phyloP scores from a whole-genome alignment of 2,329 filamentous ascomycete species.

The Diplodia corticola region DNA sequence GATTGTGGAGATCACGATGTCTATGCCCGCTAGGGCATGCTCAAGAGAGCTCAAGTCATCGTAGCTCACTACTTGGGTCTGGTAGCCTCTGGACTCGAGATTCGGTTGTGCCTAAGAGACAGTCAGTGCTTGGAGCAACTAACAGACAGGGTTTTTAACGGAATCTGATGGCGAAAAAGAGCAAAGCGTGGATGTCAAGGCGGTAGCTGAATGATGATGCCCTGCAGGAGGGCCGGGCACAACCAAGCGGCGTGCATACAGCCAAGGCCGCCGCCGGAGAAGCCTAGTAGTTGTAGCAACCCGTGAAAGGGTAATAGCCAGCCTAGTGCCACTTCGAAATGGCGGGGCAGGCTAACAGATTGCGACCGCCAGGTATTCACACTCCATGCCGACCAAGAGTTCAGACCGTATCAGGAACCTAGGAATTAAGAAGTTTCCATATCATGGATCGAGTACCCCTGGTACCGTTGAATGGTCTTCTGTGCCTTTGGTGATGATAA shows the following conservation, averaged over 20 bases:
- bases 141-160: background rate
- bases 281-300: background rate
- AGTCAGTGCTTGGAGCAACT: slow-evolving; percentile 25
- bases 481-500: background rate
- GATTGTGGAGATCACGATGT: slow-evolving; percentile 75
- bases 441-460: background rate
- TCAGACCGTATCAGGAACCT: background rate
- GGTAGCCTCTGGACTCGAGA: slow-evolving; percentile 59
- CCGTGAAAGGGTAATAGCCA: background rate
- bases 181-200: background rate
- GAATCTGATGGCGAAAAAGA: background rate
- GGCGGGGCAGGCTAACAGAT: background rate
- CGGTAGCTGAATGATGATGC: background rate
- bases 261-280: background rate
- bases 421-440: background rate
- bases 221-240: background rate
- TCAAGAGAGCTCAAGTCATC: slow-evolving; percentile 57
- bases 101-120: slow-evolving; percentile 53
- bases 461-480: background rate
- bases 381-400: background rate
- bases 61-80: slow-evolving; percentile 71
- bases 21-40: slow-evolving; percentile 69
- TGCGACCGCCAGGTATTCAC: background rate
- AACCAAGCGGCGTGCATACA: background rate
- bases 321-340: background rate